Base-by-base conservation (phyloP, 495 filamentous ascomycete genomes). In the Penicillium robsamsonii region DNA sequence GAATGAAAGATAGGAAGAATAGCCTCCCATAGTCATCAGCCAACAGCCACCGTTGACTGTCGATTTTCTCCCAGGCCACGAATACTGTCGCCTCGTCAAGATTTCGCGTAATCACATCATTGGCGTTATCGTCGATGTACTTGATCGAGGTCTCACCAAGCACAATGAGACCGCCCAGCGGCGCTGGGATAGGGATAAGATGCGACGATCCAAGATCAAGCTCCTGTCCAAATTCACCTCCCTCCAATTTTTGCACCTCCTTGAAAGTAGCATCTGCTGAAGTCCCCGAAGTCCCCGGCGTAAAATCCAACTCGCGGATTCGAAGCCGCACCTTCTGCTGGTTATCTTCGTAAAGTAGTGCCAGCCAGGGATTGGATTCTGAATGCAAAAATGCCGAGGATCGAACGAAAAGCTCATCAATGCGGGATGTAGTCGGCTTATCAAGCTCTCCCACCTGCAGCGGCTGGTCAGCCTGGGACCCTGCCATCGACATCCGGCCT, bases 21-120 rank as follows among this genome's bases (percentile, higher is more conserved):
- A 99, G 65, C 18, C 77, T 81, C 37, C 93, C 94, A 60, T 90
- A 95, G 54, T 96, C 91, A 69, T 99, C 94, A 8, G 89, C 92
- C 12, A 99, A 71, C 17, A 96, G 75, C 78, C 89, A 97, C 55
- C 88, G 79, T 46, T 87, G 85, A 27, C 81, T 83, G 62, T 96
- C 87, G 25, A 95, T 83, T 59, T 85, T 83, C 61, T 87, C 86
- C 95, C 95, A 99, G 15, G 91, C 83, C 27, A 92, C 87, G 60
- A 94, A 97, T 35, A 93, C 84, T 3, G 85, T 89, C 1, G 89
- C 78, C 53, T 93, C 86, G 3, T 84, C 76, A 4, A 98, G 71
- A 2, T 76, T 64, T 1, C 84, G 75, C 20, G 85, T 81, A 20
- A 78, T 78, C 22, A 81, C 74, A 67, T 88, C 79, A 18, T 84